These are phyloP conservation scores for Triadica sebifera DNA, from an alignment of 345 rosid species.

Conservation along the genomic window DNA sequence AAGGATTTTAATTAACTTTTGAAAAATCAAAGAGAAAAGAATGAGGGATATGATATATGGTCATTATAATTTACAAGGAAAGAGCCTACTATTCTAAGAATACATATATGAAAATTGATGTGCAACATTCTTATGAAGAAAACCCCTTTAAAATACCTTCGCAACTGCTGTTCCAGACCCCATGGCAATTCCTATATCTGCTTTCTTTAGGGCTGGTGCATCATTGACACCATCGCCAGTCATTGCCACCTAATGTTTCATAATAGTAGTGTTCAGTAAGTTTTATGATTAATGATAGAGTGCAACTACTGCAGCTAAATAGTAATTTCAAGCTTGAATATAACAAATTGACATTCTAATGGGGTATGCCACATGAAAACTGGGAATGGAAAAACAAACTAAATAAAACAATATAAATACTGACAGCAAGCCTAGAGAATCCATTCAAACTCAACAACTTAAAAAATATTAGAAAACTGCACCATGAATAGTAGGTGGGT, in stretches of 20 bases:
- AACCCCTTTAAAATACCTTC: conserved; percentile 51
- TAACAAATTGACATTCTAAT: too few relatives aligned
- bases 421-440: not conserved
- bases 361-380: too few relatives aligned
- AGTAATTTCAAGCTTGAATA: not conserved
- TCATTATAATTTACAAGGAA: not conserved
- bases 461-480: not conserved
- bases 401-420: not conserved
- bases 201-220: conserved; percentile 98
- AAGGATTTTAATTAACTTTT: not conserved
- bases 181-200: conserved; percentile 98
- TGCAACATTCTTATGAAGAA: not conserved
- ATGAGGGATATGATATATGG: not conserved
- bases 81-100: not conserved
- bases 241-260: conserved; percentile 81
- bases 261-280: conserved; percentile 2
- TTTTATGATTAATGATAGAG: conserved; percentile 1
- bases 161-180: conserved; percentile 99
- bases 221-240: conserved; percentile 99
- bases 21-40: not conserved
- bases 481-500: not conserved
- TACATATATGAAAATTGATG: not conserved
- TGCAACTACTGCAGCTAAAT: not conserved
- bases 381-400: too few relatives aligned
- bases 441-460: not conserved